Base-by-base conservation (phyloP, 306 rosid species). In the Fagus crenata region DNA sequence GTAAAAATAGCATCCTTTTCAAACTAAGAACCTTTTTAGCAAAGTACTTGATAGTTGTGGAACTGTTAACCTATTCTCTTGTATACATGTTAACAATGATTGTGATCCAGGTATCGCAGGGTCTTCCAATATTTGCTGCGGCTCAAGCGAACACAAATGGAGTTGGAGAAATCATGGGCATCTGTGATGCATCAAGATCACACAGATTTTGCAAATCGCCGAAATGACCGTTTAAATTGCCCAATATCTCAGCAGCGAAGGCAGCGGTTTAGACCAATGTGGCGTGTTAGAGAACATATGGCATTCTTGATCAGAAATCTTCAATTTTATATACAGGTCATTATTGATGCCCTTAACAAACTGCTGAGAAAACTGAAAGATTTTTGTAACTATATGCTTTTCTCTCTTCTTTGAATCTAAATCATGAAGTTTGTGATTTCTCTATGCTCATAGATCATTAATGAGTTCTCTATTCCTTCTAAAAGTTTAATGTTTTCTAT, bases 221-320 rank as follows among this genome's bases (percentile, higher is more conserved):
- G 65, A 67, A 87, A 81, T 54, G 92, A 84, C 73, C 84, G 63
- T 69, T 77, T 82, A 67, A 91, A 86, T 69, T 72, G 88, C 53
- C 82, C 91, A 51, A 72, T 53, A 61, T 76, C 90, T 76, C 92
- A 87, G 73, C 92, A 85, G 77, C 77, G 80, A 73, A 79, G 88
- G 39, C 97, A 89, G 80, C 81, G 68, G 75, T 81, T 78, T 67
- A 89, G 93, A 76, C 96, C 93, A 68, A 90, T 92, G 99, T 95
- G 98, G 99, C 96, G 79, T 75, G 91, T 91, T 59, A 84, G 96
- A 81, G 95, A 93, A 77, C 93, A 89, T 67, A 91, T 86, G 95
- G 97, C 96, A 71, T 95, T 95, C 97, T 85, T 92, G 84, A 88
- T 95, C 82, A 91, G 98, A 85, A 95, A 95, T 84, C 98, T 95